Base-by-base conservation (phyloP, 2,329 filamentous ascomycete species). In the Aspergillus sergii region DNA sequence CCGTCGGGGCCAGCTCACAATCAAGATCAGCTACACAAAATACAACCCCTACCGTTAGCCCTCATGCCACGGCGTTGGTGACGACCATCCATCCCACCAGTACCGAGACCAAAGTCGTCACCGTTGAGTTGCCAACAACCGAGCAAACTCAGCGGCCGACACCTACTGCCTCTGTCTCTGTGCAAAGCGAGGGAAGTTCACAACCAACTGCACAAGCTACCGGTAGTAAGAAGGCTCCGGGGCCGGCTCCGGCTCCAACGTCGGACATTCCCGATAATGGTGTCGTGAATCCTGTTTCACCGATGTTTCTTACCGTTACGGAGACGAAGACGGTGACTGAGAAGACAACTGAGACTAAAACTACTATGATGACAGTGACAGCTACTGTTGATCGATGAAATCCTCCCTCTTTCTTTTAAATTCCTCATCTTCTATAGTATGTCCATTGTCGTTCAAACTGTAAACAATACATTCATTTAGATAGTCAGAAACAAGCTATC, bases 211-310 rank as follows among this genome's bases (percentile, higher is more conserved):
- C 7, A 11, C 46, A 9, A 16, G 26, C 46, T 11, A 50, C 46
- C 23, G 16, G 26, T 8, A 50, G 46, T 19, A n/a, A 48, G 45
- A 48, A 28, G 23, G 21, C 48, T 7, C 16, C 26, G 4, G 21
- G 7, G 6, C 28, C 26, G 23, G 21, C 48, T 7, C 9, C 26
- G 4, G 21, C 7, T 12, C 28, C 26, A 21, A 14, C 19, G 3
- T 26, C 45, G 5, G 45, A 23, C 7, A 23, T 5, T 9, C 28
- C 48, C 4, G 48, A 51, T 21, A 51, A n/a, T n/a, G 48, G 28
- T 14, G 51, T 39, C 3, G 51, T 55, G n/a, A 57, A 64, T 9
- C 68, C 66, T 9, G 23, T 69, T 43, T 68, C 65, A 3, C 69
- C 61, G 1, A 14, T 36, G 30, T 36, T 55, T 36, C n/a, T 61